Percentiles rank a stretch among this genome's conserved stretches.
These are phyloP conservation scores for Jackrogersella minutella DNA, from an alignment of 495 filamentous ascomycete species.

Conservation along the genomic window DNA sequence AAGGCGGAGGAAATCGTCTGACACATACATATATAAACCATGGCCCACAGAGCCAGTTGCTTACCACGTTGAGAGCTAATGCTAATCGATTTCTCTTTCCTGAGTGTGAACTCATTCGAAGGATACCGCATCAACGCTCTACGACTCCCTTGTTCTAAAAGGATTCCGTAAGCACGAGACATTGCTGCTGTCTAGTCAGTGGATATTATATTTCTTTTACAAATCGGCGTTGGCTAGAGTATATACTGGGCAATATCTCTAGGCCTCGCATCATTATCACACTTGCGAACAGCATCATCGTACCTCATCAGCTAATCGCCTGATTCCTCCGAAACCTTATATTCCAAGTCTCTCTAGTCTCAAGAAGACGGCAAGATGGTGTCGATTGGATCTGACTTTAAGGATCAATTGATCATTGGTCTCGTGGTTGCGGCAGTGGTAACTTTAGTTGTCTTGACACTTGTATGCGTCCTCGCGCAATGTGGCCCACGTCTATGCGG, in stretches of 20 bases:
- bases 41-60: neutral
- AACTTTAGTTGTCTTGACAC: slow-evolving; percentile 19
- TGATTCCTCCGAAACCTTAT: neutral
- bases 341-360: neutral
- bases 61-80: neutral
- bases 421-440: slow-evolving; percentile 27
- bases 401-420: slow-evolving; percentile 22
- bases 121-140: neutral
- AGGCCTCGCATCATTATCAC: neutral
- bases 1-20: neutral
- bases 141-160: neutral
- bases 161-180: neutral
- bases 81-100: neutral
- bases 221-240: neutral
- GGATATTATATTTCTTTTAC: neutral
- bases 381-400: slow-evolving; percentile 22
- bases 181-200: neutral
- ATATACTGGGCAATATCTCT: neutral
- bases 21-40: slow-evolving; percentile 1
- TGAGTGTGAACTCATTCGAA: neutral
- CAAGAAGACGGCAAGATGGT: slow-evolving; percentile 3
- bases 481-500: slow-evolving; percentile 36
- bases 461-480: slow-evolving; percentile 37
- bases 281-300: neutral
- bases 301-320: neutral